Evolutionary conservation across 1,139 yeast genomes (phyloP), one percentile per base, ranked within the genome.

Genomic region (Taphrina deformans): DNA sequence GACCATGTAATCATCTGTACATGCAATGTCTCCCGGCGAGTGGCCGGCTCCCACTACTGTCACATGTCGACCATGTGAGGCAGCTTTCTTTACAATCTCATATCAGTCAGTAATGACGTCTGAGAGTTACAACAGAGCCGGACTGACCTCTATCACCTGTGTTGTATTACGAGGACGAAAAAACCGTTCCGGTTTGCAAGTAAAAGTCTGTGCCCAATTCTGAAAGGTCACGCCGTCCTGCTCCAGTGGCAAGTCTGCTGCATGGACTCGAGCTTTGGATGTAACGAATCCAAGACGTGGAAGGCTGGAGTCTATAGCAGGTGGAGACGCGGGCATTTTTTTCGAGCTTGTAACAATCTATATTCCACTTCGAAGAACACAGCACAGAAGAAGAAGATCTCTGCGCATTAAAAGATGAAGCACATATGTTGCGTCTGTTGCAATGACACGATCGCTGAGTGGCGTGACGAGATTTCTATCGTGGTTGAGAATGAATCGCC

Each of bases 41-140:
- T 93, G 98, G 35, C 97, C 97, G 0, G 96, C 86, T 0, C 99
- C 99, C 7, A 89, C 93, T 1, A 90, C 84, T 82, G 89, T 87
- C 67, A 93, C 78, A 18, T 96, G 89, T 70, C 85, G 87, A 21
- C 81, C 79, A 44, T 79, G 74, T 60, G 77, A 73, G 55, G 83
- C 79, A 4, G 98, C 99, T 66, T 80, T 80, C 53, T 82, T 78
- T 51, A 93, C 88, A 66, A 92, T 79, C 44, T 62, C 23, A 12
- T 5, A 10, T n/a, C 29, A 14, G n/a, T 40, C 35, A 44, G 56
- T 14, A 21, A 16, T 10, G 9, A n/a, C 5, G 27, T 55, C 16
- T 1, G 12, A 23, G 9, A 46, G n/a, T 46, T 44, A 6, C 16
- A 26, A 9, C 5, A 6, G 5, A 16, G 14, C 9, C 23, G 14